Conservation (phyloP, 1,139 yeast genomes). For the Saccharomycopsis hybrid region DNA sequence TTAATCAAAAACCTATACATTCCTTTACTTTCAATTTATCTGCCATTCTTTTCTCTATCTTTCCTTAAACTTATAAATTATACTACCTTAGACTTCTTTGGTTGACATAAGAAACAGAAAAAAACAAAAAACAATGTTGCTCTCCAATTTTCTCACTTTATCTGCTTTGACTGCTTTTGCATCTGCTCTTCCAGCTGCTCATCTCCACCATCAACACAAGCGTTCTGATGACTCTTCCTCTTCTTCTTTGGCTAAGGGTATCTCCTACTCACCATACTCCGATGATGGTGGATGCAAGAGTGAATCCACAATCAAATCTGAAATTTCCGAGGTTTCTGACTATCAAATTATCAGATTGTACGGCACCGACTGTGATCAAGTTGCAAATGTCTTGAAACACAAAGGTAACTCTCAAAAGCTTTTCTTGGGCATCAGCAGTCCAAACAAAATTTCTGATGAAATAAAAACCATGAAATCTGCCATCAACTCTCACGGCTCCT, state of each 20-base stretch:
- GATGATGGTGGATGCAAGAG: conserved; percentile 69
- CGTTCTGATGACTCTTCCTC: conserved; percentile 17
- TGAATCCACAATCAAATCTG: conserved; percentile 49
- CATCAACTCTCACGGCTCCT: conserved; percentile 51
- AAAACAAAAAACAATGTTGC: neutral
- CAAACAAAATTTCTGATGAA: conserved; percentile 46
- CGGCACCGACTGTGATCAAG: conserved; percentile 81
- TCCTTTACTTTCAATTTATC: too few relatives aligned
- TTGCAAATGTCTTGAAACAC: conserved; percentile 58
- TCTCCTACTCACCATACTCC: conserved; percentile 79
- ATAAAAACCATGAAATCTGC: conserved; percentile 49
- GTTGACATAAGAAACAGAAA: too few relatives aligned
- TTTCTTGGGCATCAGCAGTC: conserved; percentile 65
- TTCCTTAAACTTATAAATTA: too few relatives aligned
- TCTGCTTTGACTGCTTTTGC: conserved; percentile 10
- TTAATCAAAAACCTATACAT: too few relatives aligned
- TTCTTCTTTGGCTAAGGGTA: conserved; percentile 47
- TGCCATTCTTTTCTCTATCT: too few relatives aligned
- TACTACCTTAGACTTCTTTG: too few relatives aligned
- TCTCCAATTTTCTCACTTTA: neutral
- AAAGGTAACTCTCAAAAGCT: conserved; percentile 56
- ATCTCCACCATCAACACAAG: conserved; percentile 21
- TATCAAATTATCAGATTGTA: conserved; percentile 66
- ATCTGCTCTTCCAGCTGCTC: conserved; percentile 27
- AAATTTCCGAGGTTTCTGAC: conserved; percentile 46